Percentiles rank a stretch among this genome's conserved stretches.
phyloP scores from a whole-genome alignment of 2,329 filamentous ascomycete genomes.

The Diatrype stigma region DNA sequence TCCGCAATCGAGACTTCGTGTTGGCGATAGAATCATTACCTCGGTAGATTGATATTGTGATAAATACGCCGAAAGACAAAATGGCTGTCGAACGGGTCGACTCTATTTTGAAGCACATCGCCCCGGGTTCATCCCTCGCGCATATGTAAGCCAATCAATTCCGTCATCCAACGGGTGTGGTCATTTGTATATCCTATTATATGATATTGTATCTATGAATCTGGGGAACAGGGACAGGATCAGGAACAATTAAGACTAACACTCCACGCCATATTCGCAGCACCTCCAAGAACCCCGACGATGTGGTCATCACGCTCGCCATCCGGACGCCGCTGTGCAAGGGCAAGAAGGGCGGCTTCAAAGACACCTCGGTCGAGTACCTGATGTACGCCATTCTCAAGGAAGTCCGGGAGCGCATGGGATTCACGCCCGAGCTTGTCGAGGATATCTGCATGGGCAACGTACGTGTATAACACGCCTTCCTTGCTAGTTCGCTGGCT shows the following conservation, averaged over 20 bases:
- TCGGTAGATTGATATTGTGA: not conserved
- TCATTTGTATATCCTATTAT: constrained; percentile 1
- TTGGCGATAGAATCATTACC: too few species aligned
- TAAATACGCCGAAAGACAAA: constrained; percentile 20
- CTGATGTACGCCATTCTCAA: constrained; percentile 80
- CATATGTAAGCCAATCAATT: constrained; percentile 61
- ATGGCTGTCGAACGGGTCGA: constrained; percentile 85
- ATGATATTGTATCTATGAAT: too few species aligned
- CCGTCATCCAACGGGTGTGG: constrained; percentile 2
- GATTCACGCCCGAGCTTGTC: constrained; percentile 73
- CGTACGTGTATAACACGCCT: constrained; percentile 45
- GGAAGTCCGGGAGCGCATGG: constrained; percentile 66
- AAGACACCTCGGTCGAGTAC: constrained; percentile 87
- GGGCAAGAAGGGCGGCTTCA: constrained; percentile 87
- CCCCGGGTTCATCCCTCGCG: constrained; percentile 66
- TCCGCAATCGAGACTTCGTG: too few species aligned
- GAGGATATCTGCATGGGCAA: constrained; percentile 94
- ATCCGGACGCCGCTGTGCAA: constrained; percentile 86
- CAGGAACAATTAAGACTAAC: not conserved
- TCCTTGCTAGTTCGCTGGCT: not conserved
- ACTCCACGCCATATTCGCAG: constrained; percentile 38
- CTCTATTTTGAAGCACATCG: constrained; percentile 82
- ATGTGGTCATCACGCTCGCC: constrained; percentile 93
- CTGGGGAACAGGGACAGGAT: too few species aligned
- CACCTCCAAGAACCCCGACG: constrained; percentile 88